Base-by-base conservation (phyloP, 2,329 filamentous ascomycete species). In the Aspergillus fumigatus region DNA sequence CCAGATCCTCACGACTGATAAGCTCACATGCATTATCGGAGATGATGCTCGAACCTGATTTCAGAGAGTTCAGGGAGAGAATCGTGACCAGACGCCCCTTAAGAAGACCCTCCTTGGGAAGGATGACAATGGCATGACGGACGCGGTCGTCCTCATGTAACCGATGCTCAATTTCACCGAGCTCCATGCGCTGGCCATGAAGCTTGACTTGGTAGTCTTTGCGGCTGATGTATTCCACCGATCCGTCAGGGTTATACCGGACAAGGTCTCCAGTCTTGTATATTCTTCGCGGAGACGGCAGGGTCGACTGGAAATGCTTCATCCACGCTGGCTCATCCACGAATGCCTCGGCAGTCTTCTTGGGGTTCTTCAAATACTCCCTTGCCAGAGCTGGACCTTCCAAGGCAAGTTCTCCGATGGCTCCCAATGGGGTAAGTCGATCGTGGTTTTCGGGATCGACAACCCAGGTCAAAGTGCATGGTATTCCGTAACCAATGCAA, bases 181-280 rank as follows among this genome's bases (percentile, higher is more conserved):
- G 78, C 71, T 86, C 88, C 61, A 88, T 83, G 50, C 86, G 77
- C 62, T 84, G 86, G 14, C 88, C 88, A 8, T 80, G 76, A 11
- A 89, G 70, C 67, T 90, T 89, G 57, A 88, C 82, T 67, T 86
- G 86, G 47, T 82, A 80, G 60, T 89, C 86, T 63, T 85, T 86
- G 47, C 87, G 80, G 5, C 85, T 59, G 17, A 65, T 54, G 25
- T 59, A 65, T 48, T 62, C 51, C 5, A 65, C 55, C 17, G 63
- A 61, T 11, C 63, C 63, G 50, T 65, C 63, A 5, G 55, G 25
- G 9, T 65, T 64, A 41, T 64, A 63, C 43, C 50, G 60, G 9
- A 59, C 63, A 21, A 65, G 58, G 52, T 70, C 68, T 3, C 67
- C 68, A 26, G 66, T 69, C 51, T 65, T 66, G 58, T 69, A 68